Percentiles rank a stretch among this genome's conserved stretches.
These are phyloP conservation scores for Suhomyces bolitotheri DNA, from an alignment of 1,139 yeast species.

Conservation along the genomic window DNA sequence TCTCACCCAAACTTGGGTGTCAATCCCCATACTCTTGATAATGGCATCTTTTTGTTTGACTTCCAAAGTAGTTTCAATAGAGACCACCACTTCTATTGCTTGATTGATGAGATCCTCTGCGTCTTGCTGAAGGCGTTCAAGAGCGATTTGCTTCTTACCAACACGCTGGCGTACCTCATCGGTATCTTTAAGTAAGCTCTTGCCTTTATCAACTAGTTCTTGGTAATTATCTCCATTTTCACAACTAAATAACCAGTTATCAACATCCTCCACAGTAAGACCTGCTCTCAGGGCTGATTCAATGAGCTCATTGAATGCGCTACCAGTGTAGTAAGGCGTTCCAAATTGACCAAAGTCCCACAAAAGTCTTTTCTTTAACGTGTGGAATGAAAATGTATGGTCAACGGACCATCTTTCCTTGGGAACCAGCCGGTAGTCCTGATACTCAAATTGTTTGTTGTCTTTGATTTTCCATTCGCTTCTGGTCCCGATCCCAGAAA, in stretches of 20 bases:
- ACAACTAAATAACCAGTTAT: neutral
- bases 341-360: neutral
- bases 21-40: neutral
- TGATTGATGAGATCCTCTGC: too few relatives aligned
- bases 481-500: neutral
- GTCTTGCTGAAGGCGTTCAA: too few relatives aligned
- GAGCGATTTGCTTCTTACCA: too few relatives aligned
- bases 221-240: neutral
- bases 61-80: neutral
- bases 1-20: neutral
- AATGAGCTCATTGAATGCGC: neutral
- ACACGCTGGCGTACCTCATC: too few relatives aligned
- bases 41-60: neutral
- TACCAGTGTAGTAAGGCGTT: neutral
- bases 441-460: neutral
- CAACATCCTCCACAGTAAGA: neutral
- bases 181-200: too few relatives aligned
- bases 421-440: neutral
- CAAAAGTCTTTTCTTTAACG: neutral
- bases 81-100: neutral
- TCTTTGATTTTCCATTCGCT: neutral
- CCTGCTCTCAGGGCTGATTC: neutral
- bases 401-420: constrained; percentile 1
- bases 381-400: neutral
- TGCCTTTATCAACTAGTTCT: too few relatives aligned